Conservation (phyloP, 495 filamentous ascomycete genomes). For the Haplographium delicatum region DNA sequence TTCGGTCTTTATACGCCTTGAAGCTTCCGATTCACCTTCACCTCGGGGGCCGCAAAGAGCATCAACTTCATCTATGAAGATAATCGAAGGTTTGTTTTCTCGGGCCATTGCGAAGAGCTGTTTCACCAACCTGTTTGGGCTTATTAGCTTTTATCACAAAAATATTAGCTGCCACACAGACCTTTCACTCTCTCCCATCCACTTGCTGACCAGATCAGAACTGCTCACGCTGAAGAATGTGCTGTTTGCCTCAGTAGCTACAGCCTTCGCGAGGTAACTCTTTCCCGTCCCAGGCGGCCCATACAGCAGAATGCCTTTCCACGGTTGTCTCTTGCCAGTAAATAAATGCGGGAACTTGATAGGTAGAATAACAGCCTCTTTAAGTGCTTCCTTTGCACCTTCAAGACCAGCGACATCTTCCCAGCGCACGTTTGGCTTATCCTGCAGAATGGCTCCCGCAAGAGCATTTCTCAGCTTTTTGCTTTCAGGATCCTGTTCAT, state of each 20-base stretch:
- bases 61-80: constrained; percentile 99
- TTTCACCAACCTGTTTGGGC: constrained; percentile 71
- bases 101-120: constrained; percentile 97
- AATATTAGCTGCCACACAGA: constrained; percentile 31
- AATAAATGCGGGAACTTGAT: constrained; percentile 99
- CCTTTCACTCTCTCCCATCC: constrained; percentile 99
- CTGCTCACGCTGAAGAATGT: constrained; percentile 99
- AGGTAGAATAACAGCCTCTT: constrained; percentile 93
- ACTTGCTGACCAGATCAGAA: constrained; percentile 94
- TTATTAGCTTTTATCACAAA: neutral
- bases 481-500: constrained; percentile 75
- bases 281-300: constrained; percentile 97
- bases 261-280: constrained; percentile 92
- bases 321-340: constrained; percentile 92
- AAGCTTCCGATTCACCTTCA: constrained; percentile 96
- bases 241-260: constrained; percentile 96
- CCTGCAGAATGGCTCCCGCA: constrained; percentile 85
- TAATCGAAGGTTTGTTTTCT: constrained; percentile 96
- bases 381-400: constrained; percentile 90
- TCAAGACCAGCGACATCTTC: constrained; percentile 98
- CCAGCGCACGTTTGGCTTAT: constrained; percentile 94
- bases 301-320: constrained; percentile 97
- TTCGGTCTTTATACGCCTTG: constrained; percentile 95
- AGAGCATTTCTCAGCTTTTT: constrained; percentile 93
- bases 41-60: constrained; percentile 93